phyloP scores from a whole-genome alignment of 352 stramenopile species.

The Pythium sukuiense region DNA sequence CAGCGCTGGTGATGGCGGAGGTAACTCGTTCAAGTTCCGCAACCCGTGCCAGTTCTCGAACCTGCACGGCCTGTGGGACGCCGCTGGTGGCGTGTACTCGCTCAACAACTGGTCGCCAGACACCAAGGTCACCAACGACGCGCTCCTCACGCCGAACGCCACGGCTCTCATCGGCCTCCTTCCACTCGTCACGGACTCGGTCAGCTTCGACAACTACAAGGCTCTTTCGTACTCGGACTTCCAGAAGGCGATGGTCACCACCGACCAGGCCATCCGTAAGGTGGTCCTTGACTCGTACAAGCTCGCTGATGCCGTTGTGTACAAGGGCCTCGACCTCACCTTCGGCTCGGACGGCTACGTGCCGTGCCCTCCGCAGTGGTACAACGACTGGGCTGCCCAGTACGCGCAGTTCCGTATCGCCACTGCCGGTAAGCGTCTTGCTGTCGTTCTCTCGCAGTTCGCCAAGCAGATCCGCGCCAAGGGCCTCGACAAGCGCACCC shows the following conservation, averaged over 20 bases:
- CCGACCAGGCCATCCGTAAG: constrained; percentile 20
- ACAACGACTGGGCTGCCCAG: constrained; percentile 25
- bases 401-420: constrained; percentile 28
- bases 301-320: constrained; percentile 25
- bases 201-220: constrained; percentile 21
- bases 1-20: constrained; percentile 44
- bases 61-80: constrained; percentile 68
- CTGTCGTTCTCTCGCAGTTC: constrained; percentile 34
- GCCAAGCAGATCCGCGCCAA: constrained; percentile 25
- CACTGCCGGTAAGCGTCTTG: constrained; percentile 32
- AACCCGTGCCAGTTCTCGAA: constrained; percentile 54
- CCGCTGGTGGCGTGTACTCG: constrained; percentile 45
- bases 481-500: constrained; percentile 12
- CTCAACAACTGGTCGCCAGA: constrained; percentile 54
- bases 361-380: constrained; percentile 25
- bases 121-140: constrained; percentile 12
- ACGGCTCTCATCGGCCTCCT: constrained; percentile 38
- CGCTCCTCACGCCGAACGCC: constrained; percentile 36
- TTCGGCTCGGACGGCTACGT: constrained; percentile 31
- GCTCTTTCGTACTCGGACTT: constrained; percentile 21
- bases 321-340: constrained; percentile 30
- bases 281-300: constrained; percentile 33
- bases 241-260: constrained; percentile 17
- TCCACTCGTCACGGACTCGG: constrained; percentile 15
- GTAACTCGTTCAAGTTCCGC: constrained; percentile 60